Evolutionary conservation across 2,329 filamentous ascomycete species (phyloP).

Genomic region (Fusarium metavorans): DNA sequence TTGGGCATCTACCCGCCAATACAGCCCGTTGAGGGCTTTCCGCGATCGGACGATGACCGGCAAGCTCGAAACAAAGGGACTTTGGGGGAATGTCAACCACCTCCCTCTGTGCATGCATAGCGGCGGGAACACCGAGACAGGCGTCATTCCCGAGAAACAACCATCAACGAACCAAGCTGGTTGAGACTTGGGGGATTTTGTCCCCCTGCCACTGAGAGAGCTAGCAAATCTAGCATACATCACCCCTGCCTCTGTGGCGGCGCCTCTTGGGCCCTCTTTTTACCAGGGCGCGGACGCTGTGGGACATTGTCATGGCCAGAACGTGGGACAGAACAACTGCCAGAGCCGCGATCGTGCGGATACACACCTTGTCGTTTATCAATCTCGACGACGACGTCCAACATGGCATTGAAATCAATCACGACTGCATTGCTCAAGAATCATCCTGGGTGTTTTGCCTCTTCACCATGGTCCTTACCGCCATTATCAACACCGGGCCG

Average conservation of each 20-base stretch:
- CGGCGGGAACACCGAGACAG: conserved; percentile 45
- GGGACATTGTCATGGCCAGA: conserved; percentile 32
- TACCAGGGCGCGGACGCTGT: conserved; percentile 34
- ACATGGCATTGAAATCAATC: conserved; percentile 2
- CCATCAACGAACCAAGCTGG: conserved; percentile 26
- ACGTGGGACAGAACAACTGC: conserved; percentile 33
- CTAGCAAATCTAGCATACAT: conserved; percentile 14
- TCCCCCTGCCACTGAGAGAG: conserved; percentile 17
- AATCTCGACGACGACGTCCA: conserved; percentile 33
- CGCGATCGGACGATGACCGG: conserved; percentile 39
- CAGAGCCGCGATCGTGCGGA: conserved; percentile 24
- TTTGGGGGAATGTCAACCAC: conserved; percentile 21
- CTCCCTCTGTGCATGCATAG: conserved; percentile 18
- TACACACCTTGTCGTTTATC: conserved; percentile 38
- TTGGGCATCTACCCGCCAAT: conserved; percentile 6
- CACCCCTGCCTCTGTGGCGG: conserved; percentile 41
- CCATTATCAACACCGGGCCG: background rate
- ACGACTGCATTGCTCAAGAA: conserved; percentile 2
- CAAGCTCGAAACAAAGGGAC: conserved; percentile 37
- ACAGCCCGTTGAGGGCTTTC: conserved; percentile 18
- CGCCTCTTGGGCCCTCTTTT: conserved; percentile 33
- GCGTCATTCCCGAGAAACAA: conserved; percentile 44
- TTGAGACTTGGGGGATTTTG: conserved; percentile 23
- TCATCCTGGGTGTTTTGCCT: background rate
- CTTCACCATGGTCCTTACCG: background rate